A percentile compares a stretch with the other conserved stretches of the same genome.
phyloP scores from a whole-genome alignment of 2,329 filamentous ascomycete genomes.

The Fusarium guadeloupense region DNA sequence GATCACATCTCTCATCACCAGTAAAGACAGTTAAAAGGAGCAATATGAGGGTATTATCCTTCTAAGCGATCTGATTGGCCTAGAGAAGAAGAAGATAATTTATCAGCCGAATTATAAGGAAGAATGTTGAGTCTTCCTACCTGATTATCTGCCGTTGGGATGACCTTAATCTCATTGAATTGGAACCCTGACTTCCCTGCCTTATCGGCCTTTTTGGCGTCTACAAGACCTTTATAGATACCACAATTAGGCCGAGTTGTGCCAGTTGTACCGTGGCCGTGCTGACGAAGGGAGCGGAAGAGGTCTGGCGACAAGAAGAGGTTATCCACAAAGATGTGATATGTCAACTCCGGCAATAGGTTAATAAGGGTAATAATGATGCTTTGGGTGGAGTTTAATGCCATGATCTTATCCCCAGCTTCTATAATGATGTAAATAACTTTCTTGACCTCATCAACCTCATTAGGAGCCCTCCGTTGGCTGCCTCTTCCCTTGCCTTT shows the following conservation, averaged over 20 bases:
- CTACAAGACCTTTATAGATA: conserved; percentile 4
- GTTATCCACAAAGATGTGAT: conserved; percentile 31
- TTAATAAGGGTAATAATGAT: conserved; percentile 29
- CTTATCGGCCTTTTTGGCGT: no score
- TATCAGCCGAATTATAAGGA: not conserved
- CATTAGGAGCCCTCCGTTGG: no score
- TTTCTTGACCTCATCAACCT: no score
- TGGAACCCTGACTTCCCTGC: no score
- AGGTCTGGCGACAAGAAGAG: conserved; percentile 21
- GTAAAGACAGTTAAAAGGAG: conserved; percentile 11
- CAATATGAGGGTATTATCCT: conserved; percentile 26
- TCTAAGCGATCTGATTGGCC: conserved; percentile 24
- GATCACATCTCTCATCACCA: not conserved
- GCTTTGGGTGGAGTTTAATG: not conserved
- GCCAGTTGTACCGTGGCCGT: conserved; percentile 14
- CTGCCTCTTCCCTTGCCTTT: no score
- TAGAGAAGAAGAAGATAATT: not conserved
- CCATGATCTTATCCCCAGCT: no score
- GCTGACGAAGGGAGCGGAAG: conserved; percentile 8
- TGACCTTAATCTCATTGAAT: not conserved
- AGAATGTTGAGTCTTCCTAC: no score
- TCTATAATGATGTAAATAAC: no score
- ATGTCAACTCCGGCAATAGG: conserved; percentile 9
- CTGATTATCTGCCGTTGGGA: conserved; percentile 1
- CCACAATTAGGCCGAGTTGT: conserved; percentile 17